Evolutionary conservation across 2,329 filamentous ascomycete species (phyloP).

Genomic region (Apiospora aurea): DNA sequence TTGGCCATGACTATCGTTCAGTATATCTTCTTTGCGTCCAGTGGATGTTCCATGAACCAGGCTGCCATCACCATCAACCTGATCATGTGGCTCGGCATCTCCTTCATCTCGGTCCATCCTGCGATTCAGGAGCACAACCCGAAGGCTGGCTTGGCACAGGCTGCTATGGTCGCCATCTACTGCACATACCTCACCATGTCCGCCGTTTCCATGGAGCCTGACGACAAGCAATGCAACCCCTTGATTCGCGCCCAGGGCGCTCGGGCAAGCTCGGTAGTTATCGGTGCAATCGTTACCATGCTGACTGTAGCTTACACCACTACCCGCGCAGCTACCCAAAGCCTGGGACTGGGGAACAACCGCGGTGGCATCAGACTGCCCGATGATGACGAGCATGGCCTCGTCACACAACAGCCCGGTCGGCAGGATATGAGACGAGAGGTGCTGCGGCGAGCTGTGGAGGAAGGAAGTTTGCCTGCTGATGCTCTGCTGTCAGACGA

Average conservation of each 20-base stretch:
- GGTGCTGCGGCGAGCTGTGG: constrained; percentile 88
- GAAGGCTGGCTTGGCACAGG: constrained; percentile 93
- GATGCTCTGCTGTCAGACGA: constrained; percentile 83
- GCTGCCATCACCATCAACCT: constrained; percentile 94
- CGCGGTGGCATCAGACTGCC: constrained; percentile 65
- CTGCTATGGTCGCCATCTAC: constrained; percentile 96
- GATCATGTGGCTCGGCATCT: constrained; percentile 80
- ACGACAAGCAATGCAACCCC: constrained; percentile 92
- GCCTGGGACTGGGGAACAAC: constrained; percentile 73
- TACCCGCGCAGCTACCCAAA: constrained; percentile 92
- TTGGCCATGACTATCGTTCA: constrained; percentile 95
- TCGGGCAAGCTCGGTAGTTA: constrained; percentile 86
- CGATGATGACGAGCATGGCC: constrained; percentile 82
- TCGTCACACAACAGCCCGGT: constrained; percentile 85
- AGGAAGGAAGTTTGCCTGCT: constrained; percentile 89
- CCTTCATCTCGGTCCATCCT: constrained; percentile 87
- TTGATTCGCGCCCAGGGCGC: constrained; percentile 85
- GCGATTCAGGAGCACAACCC: constrained; percentile 90
- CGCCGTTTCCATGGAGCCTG: constrained; percentile 97
- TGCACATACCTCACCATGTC: constrained; percentile 99
- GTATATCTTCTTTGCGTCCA: constrained; percentile 92
- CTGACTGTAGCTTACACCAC: constrained; percentile 97
- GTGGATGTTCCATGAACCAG: constrained; percentile 93
- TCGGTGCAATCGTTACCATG: constrained; percentile 96
- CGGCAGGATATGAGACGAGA: constrained; percentile 93